These are phyloP conservation scores for Pythium aristosporum DNA, from an alignment of 352 stramenopile genomes.

Conservation along the genomic window DNA sequence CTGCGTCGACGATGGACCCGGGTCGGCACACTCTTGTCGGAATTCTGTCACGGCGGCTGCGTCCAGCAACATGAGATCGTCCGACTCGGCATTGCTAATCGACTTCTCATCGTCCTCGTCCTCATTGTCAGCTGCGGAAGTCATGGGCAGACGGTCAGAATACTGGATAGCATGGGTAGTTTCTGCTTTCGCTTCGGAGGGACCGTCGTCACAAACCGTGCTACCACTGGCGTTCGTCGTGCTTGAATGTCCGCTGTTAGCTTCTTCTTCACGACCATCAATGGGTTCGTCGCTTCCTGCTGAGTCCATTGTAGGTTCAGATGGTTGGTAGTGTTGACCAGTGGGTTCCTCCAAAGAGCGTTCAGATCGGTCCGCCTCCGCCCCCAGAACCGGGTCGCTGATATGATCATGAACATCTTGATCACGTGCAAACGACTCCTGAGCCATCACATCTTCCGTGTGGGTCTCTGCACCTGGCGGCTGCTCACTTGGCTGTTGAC, in stretches of 20 bases:
- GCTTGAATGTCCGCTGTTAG: not conserved
- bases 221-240: not conserved
- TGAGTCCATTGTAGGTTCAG: not conserved
- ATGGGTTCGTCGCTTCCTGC: not conserved
- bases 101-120: not conserved
- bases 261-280: not conserved
- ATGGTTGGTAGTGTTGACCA: not conserved
- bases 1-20: not conserved
- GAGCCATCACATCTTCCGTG: too few relatives aligned
- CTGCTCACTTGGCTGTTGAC: not conserved
- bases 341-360: not conserved
- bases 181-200: not conserved
- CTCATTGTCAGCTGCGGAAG: not conserved
- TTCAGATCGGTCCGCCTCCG: not conserved
- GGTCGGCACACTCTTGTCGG: not conserved
- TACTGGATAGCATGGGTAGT: not conserved
- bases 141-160: not conserved
- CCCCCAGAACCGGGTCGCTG: not conserved
- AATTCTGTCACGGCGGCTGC: constrained; percentile 17
- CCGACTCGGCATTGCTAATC: constrained; percentile 10
- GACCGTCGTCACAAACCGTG: not conserved
- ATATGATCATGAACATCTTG: not conserved
- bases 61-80: constrained; percentile 25
- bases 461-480: not conserved
- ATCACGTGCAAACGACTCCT: not conserved